phyloP scores from a whole-genome alignment of 441 rosid genomes.

The Croton setiger region DNA sequence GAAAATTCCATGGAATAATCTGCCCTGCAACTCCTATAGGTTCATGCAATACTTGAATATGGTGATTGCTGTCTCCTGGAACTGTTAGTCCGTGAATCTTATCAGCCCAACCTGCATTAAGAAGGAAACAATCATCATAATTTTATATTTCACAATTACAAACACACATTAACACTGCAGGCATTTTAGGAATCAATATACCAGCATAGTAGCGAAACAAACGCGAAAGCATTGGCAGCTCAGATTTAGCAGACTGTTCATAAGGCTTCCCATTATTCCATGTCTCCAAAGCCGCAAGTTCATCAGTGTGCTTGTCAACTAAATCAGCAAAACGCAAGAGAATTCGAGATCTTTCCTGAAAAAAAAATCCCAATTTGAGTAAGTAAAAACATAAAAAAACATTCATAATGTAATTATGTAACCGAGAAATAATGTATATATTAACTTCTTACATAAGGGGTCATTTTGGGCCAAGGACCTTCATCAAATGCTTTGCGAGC shows the following conservation, averaged over 20 bases:
- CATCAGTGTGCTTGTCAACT: constrained; percentile 76
- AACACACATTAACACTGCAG: not conserved
- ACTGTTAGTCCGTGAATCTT: constrained; percentile 64
- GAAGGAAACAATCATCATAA: constrained; percentile 5
- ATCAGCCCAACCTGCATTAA: constrained; percentile 63
- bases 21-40: constrained; percentile 70
- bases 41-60: constrained; percentile 54
- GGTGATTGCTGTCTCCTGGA: constrained; percentile 48
- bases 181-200: constrained; percentile 20
- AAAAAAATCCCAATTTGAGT: not conserved
- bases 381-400: constrained; percentile 1
- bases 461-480: constrained; percentile 79
- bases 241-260: constrained; percentile 55
- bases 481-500: constrained; percentile 76
- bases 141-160: not conserved
- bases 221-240: constrained; percentile 62
- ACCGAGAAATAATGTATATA: not conserved
- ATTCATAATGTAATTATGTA: not conserved
- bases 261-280: constrained; percentile 90
- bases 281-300: constrained; percentile 73
- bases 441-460: constrained; percentile 43
- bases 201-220: constrained; percentile 83
- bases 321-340: constrained; percentile 69
- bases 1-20: constrained; percentile 67
- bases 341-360: constrained; percentile 78